phyloP scores from a whole-genome alignment of 148 eudicot genomes.

The Dysphania ambrosioides region DNA sequence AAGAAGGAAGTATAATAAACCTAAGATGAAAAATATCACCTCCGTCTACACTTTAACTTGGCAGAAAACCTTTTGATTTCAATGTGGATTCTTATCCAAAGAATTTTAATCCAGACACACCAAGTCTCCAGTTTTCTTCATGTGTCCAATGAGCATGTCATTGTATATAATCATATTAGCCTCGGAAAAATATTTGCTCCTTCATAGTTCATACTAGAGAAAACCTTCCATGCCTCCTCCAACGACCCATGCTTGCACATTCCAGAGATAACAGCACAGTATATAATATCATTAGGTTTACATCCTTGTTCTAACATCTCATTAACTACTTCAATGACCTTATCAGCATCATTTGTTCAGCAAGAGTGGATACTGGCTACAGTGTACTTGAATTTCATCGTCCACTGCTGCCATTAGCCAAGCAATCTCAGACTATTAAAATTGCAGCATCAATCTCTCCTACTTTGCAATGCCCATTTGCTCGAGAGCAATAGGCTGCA shows the following conservation, averaged over 20 bases:
- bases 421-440: slow-evolving; percentile 68
- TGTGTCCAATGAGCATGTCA: slow-evolving; percentile 77
- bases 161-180: slow-evolving; percentile 62
- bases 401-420: slow-evolving; percentile 62
- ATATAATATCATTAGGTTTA: slow-evolving; percentile 49
- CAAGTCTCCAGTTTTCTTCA: slow-evolving; percentile 81
- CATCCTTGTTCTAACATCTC: slow-evolving; percentile 72
- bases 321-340: slow-evolving; percentile 59
- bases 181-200: slow-evolving; percentile 54
- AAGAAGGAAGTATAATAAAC: too few species aligned
- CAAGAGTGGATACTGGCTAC: slow-evolving; percentile 64
- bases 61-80: slow-evolving; percentile 71
- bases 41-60: slow-evolving; percentile 32
- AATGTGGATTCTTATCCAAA: slow-evolving; percentile 76
- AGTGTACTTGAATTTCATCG: slow-evolving; percentile 69
- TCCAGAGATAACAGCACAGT: slow-evolving; percentile 75
- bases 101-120: slow-evolving; percentile 75
- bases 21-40: not conserved
- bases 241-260: slow-evolving; percentile 86
- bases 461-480: slow-evolving; percentile 63
- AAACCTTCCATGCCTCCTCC: slow-evolving; percentile 79
- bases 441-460: slow-evolving; percentile 77
- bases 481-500: slow-evolving; percentile 65
- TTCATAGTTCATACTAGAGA: slow-evolving; percentile 49
- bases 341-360: slow-evolving; percentile 59